Evolutionary conservation across 306 rosid species (phyloP).

Genomic region (Gastrolobium villosum): DNA sequence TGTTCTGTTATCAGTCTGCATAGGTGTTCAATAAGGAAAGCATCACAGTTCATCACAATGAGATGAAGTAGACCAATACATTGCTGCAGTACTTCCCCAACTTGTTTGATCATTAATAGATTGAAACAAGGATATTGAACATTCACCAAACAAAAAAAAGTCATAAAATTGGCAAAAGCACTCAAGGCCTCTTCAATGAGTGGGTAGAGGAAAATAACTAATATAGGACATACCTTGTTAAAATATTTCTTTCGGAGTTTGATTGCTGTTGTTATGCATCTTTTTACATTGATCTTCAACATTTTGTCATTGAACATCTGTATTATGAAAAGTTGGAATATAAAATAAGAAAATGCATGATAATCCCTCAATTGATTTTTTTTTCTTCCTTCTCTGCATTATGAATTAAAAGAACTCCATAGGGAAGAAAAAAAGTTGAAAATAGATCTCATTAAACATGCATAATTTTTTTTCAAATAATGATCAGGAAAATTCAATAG

Average conservation of each 20-base stretch:
- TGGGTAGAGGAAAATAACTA: constrained; percentile 31
- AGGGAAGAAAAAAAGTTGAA: constrained; percentile 5
- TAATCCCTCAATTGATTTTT: not conserved
- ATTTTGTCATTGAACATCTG: constrained; percentile 93
- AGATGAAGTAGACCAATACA: constrained; percentile 31
- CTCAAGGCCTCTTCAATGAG: constrained; percentile 26
- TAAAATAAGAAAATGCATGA: constrained; percentile 43
- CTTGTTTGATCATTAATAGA: constrained; percentile 26
- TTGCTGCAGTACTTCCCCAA: constrained; percentile 2
- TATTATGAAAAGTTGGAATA: constrained; percentile 37
- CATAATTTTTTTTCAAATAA: constrained; percentile 25
- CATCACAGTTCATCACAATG: constrained; percentile 41
- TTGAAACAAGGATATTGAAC: constrained; percentile 29
- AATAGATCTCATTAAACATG: constrained; percentile 21
- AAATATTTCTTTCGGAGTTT: constrained; percentile 89
- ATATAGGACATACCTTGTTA: constrained; percentile 68
- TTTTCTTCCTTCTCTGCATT: constrained; percentile 11
- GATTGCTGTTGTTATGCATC: constrained; percentile 78
- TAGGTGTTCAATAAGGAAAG: constrained; percentile 34
- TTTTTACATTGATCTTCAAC: constrained; percentile 81
- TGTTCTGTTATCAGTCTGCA: not conserved
- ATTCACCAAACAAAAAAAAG: constrained; percentile 18
- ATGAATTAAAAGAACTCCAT: constrained; percentile 29
- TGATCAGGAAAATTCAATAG: constrained; percentile 19
- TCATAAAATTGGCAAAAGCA: constrained; percentile 38